phyloP scores from a whole-genome alignment of 208 protist species.

The Phytomonas sp. region DNA sequence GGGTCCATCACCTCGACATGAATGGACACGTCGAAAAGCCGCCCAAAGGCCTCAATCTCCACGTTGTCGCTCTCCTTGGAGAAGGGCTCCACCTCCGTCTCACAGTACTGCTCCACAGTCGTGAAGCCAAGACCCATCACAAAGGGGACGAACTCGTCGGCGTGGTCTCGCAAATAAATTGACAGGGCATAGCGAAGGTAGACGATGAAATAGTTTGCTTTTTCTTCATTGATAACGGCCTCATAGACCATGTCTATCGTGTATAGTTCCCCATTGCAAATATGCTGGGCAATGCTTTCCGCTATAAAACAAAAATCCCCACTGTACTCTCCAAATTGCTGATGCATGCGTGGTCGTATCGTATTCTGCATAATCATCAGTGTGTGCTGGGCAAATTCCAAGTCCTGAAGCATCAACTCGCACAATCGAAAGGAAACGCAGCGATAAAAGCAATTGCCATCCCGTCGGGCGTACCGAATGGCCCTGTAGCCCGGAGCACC shows the following conservation, averaged over 20 bases:
- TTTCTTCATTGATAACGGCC: conserved; percentile 19
- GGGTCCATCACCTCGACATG: conserved; percentile 56
- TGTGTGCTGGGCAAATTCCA: conserved; percentile 14
- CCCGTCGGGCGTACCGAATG: conserved; percentile 62
- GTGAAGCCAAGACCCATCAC: conserved; percentile 55
- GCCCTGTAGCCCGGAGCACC: conserved; percentile 14
- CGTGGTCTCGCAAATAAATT: conserved; percentile 46
- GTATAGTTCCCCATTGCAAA: conserved; percentile 20
- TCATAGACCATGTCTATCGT: conserved; percentile 17
- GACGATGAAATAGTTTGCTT: conserved; percentile 48
- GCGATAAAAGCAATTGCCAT: conserved; percentile 87
- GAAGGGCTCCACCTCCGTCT: conserved; percentile 64
- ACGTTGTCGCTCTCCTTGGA: conserved; percentile 75
- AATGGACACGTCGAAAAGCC: conserved; percentile 37
- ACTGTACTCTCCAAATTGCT: conserved; percentile 59
- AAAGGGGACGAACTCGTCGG: conserved; percentile 65
- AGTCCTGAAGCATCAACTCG: conserved; percentile 21
- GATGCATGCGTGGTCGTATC: conserved; percentile 19
- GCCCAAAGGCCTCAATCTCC: conserved; percentile 67
- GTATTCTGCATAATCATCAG: conserved; percentile 11
- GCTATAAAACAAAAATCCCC: conserved; percentile 64
- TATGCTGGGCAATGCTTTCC: conserved; percentile 18
- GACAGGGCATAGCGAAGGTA: conserved; percentile 71
- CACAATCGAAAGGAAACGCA: conserved; percentile 57
- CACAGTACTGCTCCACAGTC: conserved; percentile 55